Conservation (phyloP, 2,329 filamentous ascomycete species). For the Canariomyces notabilis region DNA sequence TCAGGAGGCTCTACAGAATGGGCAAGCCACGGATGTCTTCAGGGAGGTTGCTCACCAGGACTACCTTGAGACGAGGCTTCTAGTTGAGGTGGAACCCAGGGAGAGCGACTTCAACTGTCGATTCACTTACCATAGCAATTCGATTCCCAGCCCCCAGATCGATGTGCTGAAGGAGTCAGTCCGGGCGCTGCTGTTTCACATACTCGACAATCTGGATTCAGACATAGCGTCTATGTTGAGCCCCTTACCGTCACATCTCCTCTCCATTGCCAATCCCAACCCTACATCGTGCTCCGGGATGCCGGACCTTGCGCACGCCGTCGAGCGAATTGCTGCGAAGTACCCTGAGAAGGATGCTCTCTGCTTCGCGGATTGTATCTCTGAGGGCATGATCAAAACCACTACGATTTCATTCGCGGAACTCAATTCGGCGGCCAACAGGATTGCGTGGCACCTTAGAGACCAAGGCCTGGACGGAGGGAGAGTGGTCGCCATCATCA, state of each 20-base stretch:
- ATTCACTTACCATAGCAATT: constrained; percentile 43
- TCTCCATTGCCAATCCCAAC: constrained; percentile 47
- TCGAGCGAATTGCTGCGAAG: constrained; percentile 48
- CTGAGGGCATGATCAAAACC: constrained; percentile 30
- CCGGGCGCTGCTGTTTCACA: constrained; percentile 40
- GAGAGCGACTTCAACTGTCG: constrained; percentile 38
- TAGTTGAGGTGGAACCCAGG: constrained; percentile 70
- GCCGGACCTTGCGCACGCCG: constrained; percentile 44
- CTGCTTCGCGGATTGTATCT: constrained; percentile 52
- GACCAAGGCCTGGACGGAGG: constrained; percentile 43
- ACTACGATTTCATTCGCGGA: constrained; percentile 56
- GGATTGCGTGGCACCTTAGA: constrained; percentile 53
- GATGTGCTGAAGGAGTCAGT: constrained; percentile 57
- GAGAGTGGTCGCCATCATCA: constrained; percentile 64
- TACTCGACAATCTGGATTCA: constrained; percentile 26
- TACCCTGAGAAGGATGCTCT: constrained; percentile 57
- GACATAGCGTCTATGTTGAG: constrained; percentile 24
- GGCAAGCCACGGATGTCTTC: constrained; percentile 34
- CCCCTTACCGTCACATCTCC: constrained; percentile 29
- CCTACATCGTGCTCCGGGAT: constrained; percentile 31
- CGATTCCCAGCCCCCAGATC: constrained; percentile 52
- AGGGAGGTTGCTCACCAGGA: constrained; percentile 59
- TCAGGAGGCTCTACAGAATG: constrained; percentile 62
- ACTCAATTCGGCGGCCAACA: constrained; percentile 61
- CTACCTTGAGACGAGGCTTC: constrained; percentile 67